A percentile compares a stretch with the other conserved stretches of the same genome.
These are phyloP conservation scores for Nicotiana sylvestris DNA, from an alignment of 257 asterid genomes.

Conservation along the genomic window DNA sequence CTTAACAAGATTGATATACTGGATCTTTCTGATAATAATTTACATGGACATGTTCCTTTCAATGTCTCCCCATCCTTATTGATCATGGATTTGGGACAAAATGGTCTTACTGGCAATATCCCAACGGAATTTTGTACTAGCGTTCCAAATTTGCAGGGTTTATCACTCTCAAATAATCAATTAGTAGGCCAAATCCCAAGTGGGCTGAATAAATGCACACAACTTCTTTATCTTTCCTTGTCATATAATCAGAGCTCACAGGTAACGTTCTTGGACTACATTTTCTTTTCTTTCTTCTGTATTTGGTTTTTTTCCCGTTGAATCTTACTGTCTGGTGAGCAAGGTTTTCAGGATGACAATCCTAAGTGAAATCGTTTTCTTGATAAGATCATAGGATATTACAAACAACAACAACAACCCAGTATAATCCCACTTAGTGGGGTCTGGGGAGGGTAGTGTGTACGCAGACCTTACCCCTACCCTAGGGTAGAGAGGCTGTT, in stretches of 20 bases:
- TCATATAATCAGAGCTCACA: conserved; percentile 3
- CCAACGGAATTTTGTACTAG: background rate
- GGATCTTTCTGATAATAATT: background rate
- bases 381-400: no score
- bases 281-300: no score
- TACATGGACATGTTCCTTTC: conserved; percentile 14
- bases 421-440: no score
- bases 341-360: no score
- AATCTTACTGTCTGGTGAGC: no score
- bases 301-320: no score
- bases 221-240: background rate
- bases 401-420: no score
- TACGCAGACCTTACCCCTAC: no score
- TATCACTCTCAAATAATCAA: background rate
- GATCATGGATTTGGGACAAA: background rate
- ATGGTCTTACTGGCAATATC: conserved; percentile 4
- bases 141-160: background rate
- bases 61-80: conserved; percentile 8
- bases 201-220: background rate
- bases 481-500: no score
- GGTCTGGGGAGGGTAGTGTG: no score
- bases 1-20: conserved; percentile 8
- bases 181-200: conserved; percentile 12
- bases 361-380: no score
- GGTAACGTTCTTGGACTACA: background rate